These are phyloP conservation scores for Blastobotrys elegans DNA, from an alignment of 1,139 yeast species.

Conservation along the genomic window DNA sequence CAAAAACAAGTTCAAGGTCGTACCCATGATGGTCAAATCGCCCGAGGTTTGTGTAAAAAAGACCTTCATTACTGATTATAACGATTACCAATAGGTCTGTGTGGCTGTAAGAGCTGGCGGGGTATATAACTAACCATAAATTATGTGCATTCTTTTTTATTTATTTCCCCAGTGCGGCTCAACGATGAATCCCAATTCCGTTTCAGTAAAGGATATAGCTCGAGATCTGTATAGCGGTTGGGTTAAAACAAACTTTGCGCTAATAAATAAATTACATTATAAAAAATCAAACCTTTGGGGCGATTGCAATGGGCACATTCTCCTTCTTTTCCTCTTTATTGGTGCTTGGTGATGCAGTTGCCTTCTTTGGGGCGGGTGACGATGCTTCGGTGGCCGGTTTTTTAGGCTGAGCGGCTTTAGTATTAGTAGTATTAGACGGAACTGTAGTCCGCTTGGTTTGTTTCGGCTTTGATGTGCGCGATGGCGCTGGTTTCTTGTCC, in stretches of 20 bases:
- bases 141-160: too few species aligned
- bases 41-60: neutral
- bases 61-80: neutral
- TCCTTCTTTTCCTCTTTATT: neutral
- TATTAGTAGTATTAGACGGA: neutral
- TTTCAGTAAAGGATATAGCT: too few species aligned
- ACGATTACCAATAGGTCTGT: neutral
- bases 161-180: too few species aligned
- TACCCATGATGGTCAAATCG: neutral
- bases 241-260: too few species aligned
- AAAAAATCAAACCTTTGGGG: constrained; percentile 1
- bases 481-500: constrained; percentile 8
- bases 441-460: neutral
- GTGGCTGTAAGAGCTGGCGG: too few species aligned
- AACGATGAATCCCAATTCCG: too few species aligned
- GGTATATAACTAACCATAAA: too few species aligned
- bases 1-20: neutral
- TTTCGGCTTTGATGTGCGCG: constrained; percentile 1
- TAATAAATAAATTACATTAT: too few species aligned
- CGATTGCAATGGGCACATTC: neutral
- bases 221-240: too few species aligned
- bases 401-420: neutral
- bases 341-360: neutral
- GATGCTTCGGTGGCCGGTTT: neutral
- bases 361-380: too few species aligned